Base-by-base conservation (phyloP, 352 stramenopile species). In the Pythium volutum region DNA sequence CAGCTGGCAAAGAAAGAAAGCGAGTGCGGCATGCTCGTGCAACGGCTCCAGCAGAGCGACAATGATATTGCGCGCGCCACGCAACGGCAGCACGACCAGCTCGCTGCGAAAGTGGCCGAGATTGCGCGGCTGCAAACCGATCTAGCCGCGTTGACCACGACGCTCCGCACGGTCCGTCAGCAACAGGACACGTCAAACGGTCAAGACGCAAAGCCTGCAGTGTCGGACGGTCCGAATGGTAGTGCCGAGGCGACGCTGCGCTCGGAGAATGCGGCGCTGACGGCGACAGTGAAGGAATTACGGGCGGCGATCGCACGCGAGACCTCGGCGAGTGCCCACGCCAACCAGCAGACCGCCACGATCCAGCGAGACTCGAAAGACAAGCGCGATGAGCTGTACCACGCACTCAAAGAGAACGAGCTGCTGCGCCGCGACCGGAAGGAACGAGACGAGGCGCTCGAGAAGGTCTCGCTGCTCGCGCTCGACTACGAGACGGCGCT, bases 401-500 rank as follows among this genome's bases (percentile, higher is more conserved):
- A 72, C n/a, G 71, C 77, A 12, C 62, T 91, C 10, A 77, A 82
- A 25, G 81, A 90, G 61, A 89, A 84, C 51, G 77, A 93, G 59
- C n/a, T 76, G 42, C 63, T 91, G 42, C 73, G 80, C 39, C 42
- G 51, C n/a, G 77, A 81, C 23, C 59, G 51, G 22, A 52, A 39
- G 11, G 66, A 82, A 47, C 47, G 86, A 2, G 72, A 83, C 4
- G 62, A 75, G 27, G 67, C 60, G 0, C 50, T 85, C 23, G 57
- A 77, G 16, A 73, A 71, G 26, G 71, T 77, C 7, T 70, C 67
- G 12, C 62, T 75, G 39, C 57, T 76, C 27, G 63, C 76, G 11
- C 50, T 77, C 20, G 78, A 83, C 49, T 79, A 77, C 45, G 75
- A 89, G 38, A 64, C 64, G 25, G 65, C 70, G 3, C 69, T 84